A percentile compares a stretch with the other conserved stretches of the same genome.
These are phyloP conservation scores for Cytospora mali DNA, from an alignment of 2,329 filamentous ascomycete genomes.

Conservation along the genomic window DNA sequence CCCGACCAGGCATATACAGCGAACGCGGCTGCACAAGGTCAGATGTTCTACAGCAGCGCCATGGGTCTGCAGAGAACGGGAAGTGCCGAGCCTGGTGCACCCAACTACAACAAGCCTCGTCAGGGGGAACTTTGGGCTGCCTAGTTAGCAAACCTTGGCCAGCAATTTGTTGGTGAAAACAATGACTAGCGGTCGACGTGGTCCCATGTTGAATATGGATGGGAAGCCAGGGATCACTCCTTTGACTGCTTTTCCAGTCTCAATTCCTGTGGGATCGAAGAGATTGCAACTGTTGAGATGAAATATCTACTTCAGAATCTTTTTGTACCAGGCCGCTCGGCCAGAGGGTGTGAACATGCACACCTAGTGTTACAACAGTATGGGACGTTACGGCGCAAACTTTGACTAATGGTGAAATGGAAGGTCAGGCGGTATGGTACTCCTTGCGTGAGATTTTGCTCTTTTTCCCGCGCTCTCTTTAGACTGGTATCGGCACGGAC, in stretches of 20 bases:
- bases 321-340: background rate
- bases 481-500: constrained; percentile 19
- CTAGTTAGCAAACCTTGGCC: background rate
- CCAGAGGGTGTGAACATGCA: constrained; percentile 5
- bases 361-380: constrained; percentile 12
- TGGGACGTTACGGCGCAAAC: constrained; percentile 15
- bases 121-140: constrained; percentile 56
- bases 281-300: constrained; percentile 1
- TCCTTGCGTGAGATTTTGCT: constrained; percentile 7
- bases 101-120: constrained; percentile 63
- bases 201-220: background rate
- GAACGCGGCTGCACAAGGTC: constrained; percentile 56
- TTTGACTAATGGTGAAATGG: constrained; percentile 12
- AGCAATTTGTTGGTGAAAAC: background rate
- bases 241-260: background rate
- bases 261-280: background rate
- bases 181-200: background rate
- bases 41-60: constrained; percentile 69
- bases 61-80: constrained; percentile 68
- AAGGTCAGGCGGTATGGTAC: background rate
- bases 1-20: constrained; percentile 69
- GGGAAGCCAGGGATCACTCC: background rate
- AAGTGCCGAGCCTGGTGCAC: constrained; percentile 67
- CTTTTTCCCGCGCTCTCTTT: constrained; percentile 20
- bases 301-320: background rate